Percentiles rank a stretch among this genome's conserved stretches.
phyloP scores from a whole-genome alignment of 2,329 filamentous ascomycete genomes.

The Paecilomyces variotii region DNA sequence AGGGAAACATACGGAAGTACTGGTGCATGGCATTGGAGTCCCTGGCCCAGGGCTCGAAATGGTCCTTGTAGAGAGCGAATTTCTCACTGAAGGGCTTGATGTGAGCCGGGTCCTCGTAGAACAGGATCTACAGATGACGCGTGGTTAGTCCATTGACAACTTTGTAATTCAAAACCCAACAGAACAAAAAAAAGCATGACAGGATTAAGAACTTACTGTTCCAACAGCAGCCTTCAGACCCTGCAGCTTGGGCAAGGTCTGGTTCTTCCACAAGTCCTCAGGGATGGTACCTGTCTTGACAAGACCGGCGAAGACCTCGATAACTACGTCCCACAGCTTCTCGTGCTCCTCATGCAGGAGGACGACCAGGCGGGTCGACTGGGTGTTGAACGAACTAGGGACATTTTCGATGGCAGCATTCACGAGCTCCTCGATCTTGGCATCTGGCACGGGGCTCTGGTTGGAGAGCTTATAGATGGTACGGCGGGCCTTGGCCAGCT shows the following conservation, averaged over 20 bases:
- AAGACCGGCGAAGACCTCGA: constrained; percentile 57
- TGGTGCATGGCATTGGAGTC: constrained; percentile 80
- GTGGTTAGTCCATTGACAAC: not conserved
- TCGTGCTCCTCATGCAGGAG: constrained; percentile 77
- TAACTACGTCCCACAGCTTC: constrained; percentile 72
- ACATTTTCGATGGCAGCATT: constrained; percentile 54
- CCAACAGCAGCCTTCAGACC: constrained; percentile 67
- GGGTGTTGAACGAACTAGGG: constrained; percentile 82
- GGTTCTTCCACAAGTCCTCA: constrained; percentile 49
- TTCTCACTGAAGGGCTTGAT: constrained; percentile 60
- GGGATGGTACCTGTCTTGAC: constrained; percentile 47
- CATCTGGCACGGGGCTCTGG: constrained; percentile 26
- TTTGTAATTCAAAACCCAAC: not conserved
- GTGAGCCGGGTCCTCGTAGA: constrained; percentile 49
- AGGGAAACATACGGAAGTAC: constrained; percentile 44
- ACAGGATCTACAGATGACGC: not conserved
- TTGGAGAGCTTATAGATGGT: constrained; percentile 29
- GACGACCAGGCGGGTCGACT: constrained; percentile 70
- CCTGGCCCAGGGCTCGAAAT: constrained; percentile 67
- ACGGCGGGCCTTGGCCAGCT: constrained; percentile 26
- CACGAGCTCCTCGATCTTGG: constrained; percentile 29
- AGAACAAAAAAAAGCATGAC: not conserved
- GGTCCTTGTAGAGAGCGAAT: constrained; percentile 67
- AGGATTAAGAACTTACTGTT: constrained; percentile 49
- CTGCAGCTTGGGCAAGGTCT: constrained; percentile 39